These are phyloP conservation scores for Platanus orientalis DNA, from an alignment of 164 flowering plant species.

Conservation along the genomic window DNA sequence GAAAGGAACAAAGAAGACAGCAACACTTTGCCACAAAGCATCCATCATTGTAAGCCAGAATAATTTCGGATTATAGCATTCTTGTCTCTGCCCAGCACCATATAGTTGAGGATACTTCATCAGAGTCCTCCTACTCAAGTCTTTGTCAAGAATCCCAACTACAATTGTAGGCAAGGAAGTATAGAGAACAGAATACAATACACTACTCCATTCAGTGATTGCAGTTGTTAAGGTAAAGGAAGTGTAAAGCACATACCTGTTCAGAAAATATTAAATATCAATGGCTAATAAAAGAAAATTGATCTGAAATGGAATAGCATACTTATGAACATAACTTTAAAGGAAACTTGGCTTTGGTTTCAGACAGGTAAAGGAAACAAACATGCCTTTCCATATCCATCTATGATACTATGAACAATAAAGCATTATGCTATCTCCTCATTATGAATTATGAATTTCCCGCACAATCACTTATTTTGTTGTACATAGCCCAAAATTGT, in stretches of 20 bases:
- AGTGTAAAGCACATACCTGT: conserved; percentile 39
- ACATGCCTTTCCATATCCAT: too few species aligned
- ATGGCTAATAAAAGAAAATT: too few species aligned
- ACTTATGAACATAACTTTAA: too few species aligned
- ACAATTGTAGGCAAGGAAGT: conserved; percentile 80
- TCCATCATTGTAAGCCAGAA: conserved; percentile 86
- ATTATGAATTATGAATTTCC: too few species aligned
- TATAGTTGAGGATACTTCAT: conserved; percentile 77
- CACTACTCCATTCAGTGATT: conserved; percentile 87
- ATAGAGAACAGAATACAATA: conserved; percentile 82
- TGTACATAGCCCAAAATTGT: too few species aligned
- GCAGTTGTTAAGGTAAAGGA: conserved; percentile 75
- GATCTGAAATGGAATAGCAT: too few species aligned
- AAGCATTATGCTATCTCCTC: too few species aligned
- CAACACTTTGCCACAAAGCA: conserved; percentile 88
- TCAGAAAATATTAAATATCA: too few species aligned
- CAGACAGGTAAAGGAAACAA: too few species aligned
- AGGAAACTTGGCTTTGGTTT: too few species aligned
- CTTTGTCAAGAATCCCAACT: conserved; percentile 86
- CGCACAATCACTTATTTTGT: too few species aligned
- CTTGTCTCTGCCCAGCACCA: conserved; percentile 80
- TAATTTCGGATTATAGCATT: conserved; percentile 58
- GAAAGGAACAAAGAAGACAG: conserved; percentile 62
- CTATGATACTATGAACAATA: too few species aligned
- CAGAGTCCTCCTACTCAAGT: conserved; percentile 69